Evolutionary conservation across 177 flowering plant species (phyloP).

Genomic region (Vitis hybrid): DNA sequence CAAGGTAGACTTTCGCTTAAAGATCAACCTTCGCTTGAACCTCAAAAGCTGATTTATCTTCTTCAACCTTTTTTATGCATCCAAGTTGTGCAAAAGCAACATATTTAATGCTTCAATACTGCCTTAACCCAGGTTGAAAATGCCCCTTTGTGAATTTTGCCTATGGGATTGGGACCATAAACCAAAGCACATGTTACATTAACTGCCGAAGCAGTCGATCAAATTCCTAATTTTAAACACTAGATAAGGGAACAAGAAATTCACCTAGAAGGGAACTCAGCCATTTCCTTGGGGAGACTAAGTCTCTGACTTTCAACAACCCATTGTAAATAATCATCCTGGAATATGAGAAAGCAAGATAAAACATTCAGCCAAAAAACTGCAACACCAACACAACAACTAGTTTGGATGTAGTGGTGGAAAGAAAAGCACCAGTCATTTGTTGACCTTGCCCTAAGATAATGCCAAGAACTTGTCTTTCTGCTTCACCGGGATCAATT

Average conservation of each 20-base stretch:
- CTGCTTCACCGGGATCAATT: constrained; percentile 71
- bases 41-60: too few species aligned
- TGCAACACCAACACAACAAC: background rate
- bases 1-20: too few species aligned
- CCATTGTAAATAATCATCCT: constrained; percentile 63
- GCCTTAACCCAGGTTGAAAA: too few species aligned
- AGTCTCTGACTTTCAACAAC: constrained; percentile 70
- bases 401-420: too few species aligned
- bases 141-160: too few species aligned
- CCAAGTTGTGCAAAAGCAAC: background rate
- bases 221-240: background rate
- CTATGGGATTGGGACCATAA: too few species aligned
- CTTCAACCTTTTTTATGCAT: too few species aligned
- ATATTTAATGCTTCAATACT: background rate
- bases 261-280: constrained; percentile 47
- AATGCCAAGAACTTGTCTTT: constrained; percentile 1
- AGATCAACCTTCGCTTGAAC: too few species aligned
- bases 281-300: constrained; percentile 78
- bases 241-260: background rate
- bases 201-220: constrained; percentile 22
- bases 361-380: background rate
- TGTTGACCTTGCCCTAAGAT: constrained; percentile 6
- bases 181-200: constrained; percentile 51
- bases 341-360: background rate
- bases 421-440: constrained; percentile 1